Conservation (phyloP, 495 filamentous ascomycete species). For the Filosporella fistucella region DNA sequence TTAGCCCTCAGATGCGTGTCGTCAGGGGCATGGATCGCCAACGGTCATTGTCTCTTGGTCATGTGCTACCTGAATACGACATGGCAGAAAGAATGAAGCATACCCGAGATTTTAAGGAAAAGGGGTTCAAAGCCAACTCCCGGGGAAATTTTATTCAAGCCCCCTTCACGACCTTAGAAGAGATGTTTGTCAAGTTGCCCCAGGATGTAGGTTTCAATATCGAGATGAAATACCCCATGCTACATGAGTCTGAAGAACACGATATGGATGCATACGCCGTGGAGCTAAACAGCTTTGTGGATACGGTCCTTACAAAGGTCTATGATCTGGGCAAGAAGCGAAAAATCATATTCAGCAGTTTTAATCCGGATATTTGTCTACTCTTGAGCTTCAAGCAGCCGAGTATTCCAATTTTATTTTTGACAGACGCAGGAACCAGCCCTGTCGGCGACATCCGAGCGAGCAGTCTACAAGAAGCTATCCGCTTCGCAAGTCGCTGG, state of each 20-base stretch:
- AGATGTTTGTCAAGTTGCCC: conserved; percentile 83
- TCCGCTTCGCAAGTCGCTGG: conserved; percentile 91
- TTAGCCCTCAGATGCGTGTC: conserved; percentile 12
- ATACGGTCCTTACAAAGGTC: conserved; percentile 83
- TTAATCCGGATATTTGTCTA: conserved; percentile 95
- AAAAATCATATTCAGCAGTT: conserved; percentile 91
- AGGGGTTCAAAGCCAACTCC: conserved; percentile 92
- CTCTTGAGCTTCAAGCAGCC: conserved; percentile 93
- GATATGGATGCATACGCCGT: conserved; percentile 98
- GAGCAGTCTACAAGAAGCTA: conserved; percentile 87
- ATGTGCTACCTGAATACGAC: conserved; percentile 35
- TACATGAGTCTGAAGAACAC: conserved; percentile 86
- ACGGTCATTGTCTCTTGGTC: conserved; percentile 22
- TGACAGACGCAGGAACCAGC: conserved; percentile 76
- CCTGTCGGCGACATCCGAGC: conserved; percentile 83
- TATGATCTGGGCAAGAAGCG: conserved; percentile 70
- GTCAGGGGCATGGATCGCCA: conserved; percentile 23
- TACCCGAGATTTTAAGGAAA: conserved; percentile 82
- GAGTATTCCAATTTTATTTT: conserved; percentile 88
- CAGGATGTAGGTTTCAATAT: conserved; percentile 90
- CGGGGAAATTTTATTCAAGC: conserved; percentile 91
- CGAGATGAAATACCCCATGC: conserved; percentile 99
- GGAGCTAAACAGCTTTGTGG: conserved; percentile 95
- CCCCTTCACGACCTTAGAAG: conserved; percentile 90
- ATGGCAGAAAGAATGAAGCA: conserved; percentile 94